Conservation (phyloP, 2,329 filamentous ascomycete genomes). For the Aspergillus quadrilineatus region DNA sequence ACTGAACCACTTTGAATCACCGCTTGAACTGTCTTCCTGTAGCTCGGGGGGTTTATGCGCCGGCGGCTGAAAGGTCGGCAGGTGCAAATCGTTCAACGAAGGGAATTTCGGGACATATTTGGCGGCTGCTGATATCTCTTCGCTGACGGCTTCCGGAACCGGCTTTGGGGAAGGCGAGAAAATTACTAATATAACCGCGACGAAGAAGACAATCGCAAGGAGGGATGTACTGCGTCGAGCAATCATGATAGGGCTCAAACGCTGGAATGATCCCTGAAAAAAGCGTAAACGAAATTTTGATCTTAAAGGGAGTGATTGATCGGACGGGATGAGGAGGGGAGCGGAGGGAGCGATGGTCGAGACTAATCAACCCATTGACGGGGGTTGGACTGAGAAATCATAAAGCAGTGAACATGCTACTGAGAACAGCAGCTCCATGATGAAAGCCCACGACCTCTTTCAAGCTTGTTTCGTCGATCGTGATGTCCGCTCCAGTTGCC, state of each 20-base stretch:
- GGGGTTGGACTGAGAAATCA: neutral
- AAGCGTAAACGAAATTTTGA: neutral
- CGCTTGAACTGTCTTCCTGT: conserved; percentile 69
- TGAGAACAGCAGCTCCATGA: neutral
- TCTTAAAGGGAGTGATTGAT: neutral
- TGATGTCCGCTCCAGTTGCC: conserved; percentile 1
- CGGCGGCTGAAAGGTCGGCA: conserved; percentile 67
- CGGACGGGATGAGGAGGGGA: neutral
- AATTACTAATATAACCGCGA: conserved; percentile 45
- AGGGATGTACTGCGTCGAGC: conserved; percentile 43
- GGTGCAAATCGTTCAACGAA: conserved; percentile 52
- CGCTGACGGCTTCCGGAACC: conserved; percentile 15
- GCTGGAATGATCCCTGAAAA: neutral
- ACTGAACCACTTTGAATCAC: conserved; percentile 78
- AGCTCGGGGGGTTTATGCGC: conserved; percentile 71
- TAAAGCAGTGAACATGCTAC: neutral
- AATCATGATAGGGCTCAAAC: conserved; percentile 31
- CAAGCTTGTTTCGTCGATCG: conserved; percentile 2
- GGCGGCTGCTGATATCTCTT: conserved; percentile 26
- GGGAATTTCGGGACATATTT: conserved; percentile 43
- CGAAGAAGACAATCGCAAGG: conserved; percentile 43
- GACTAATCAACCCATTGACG: neutral
- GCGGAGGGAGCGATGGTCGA: neutral
- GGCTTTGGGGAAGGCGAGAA: conserved; percentile 42
- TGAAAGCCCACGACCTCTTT: neutral